Percentiles rank a stretch among this genome's conserved stretches.
Conservation (phyloP, 2,329 filamentous ascomycete species). For the Colletotrichum agaves region DNA sequence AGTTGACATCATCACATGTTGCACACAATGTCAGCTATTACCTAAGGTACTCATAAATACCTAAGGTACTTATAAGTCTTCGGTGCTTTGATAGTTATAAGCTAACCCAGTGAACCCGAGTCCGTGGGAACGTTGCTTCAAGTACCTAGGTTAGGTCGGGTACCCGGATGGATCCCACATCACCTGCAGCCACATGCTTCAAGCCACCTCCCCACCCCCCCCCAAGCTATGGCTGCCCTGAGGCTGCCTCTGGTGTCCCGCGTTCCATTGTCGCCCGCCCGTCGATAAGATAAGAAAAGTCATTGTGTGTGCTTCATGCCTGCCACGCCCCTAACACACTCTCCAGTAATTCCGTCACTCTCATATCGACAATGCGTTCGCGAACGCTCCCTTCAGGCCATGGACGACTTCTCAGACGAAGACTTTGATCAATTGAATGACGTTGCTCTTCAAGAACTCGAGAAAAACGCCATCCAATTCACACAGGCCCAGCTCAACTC, state of each 20-base stretch:
- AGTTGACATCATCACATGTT: constrained; percentile 35
- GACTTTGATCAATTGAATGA: constrained; percentile 70
- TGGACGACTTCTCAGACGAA: constrained; percentile 73
- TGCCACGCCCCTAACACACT: constrained; percentile 16
- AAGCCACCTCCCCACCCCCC: too few species aligned
- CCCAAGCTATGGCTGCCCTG: background rate
- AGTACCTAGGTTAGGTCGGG: too few species aligned
- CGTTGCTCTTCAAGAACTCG: constrained; percentile 69
- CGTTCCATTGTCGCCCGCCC: constrained; percentile 9
- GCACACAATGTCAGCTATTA: background rate
- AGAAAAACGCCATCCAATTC: constrained; percentile 70
- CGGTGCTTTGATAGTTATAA: too few species aligned
- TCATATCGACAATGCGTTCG: background rate
- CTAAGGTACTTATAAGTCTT: too few species aligned
- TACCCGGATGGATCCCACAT: too few species aligned
- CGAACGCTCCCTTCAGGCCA: constrained; percentile 38
- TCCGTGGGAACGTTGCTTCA: too few species aligned
- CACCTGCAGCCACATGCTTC: too few species aligned
- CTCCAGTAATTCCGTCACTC: background rate
- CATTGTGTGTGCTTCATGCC: background rate
- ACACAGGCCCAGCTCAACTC: constrained; percentile 60
- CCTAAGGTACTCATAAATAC: too few species aligned
- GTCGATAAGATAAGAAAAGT: constrained; percentile 30
- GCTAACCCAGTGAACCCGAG: too few species aligned
- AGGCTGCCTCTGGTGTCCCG: background rate